A percentile compares a stretch with the other conserved stretches of the same genome.
phyloP scores from a whole-genome alignment of 352 stramenopile genomes.

The Globisporangium irregulare region DNA sequence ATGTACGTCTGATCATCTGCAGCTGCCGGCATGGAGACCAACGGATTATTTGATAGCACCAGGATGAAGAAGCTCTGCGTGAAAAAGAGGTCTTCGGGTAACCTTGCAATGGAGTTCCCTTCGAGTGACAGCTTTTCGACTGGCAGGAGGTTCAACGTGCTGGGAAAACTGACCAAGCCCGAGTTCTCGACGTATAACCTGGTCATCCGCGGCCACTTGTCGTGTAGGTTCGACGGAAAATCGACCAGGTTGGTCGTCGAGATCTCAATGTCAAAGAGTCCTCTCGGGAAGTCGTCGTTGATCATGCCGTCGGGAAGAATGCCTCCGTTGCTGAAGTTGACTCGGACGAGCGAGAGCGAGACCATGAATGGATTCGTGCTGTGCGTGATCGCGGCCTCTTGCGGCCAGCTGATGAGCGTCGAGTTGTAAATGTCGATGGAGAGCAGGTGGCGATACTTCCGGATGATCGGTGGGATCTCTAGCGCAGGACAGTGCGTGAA shows the following conservation, averaged over 20 bases:
- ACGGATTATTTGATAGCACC: constrained; percentile 26
- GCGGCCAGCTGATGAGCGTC: constrained; percentile 35
- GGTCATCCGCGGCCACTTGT: constrained; percentile 20
- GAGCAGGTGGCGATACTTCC: constrained; percentile 35
- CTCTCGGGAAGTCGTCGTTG: constrained; percentile 7
- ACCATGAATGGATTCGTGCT: constrained; percentile 34
- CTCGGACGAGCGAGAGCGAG: constrained; percentile 27
- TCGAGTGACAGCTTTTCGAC: constrained; percentile 35
- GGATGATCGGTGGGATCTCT: constrained; percentile 29
- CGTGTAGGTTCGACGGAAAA: constrained; percentile 23
- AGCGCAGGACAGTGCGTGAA: constrained; percentile 47
- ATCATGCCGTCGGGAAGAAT: constrained; percentile 36
- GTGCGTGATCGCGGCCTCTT: constrained; percentile 37
- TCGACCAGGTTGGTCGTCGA: constrained; percentile 27
- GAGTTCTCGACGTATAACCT: constrained; percentile 28
- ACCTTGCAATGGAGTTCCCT: constrained; percentile 24
- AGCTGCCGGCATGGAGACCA: constrained; percentile 22
- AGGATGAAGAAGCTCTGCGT: constrained; percentile 26
- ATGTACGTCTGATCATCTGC: constrained; percentile 10
- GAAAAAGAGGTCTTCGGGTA: constrained; percentile 21
- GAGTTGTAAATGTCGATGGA: constrained; percentile 59
- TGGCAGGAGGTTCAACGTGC: constrained; percentile 10
- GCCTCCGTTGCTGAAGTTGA: constrained; percentile 42
- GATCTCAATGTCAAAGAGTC: constrained; percentile 30
- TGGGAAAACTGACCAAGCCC: constrained; percentile 1